Percentiles rank a stretch among this genome's conserved stretches.
phyloP scores from a whole-genome alignment of 1,284 basidiomycete species.

The Microbotryum lychnidis-dioicae region DNA sequence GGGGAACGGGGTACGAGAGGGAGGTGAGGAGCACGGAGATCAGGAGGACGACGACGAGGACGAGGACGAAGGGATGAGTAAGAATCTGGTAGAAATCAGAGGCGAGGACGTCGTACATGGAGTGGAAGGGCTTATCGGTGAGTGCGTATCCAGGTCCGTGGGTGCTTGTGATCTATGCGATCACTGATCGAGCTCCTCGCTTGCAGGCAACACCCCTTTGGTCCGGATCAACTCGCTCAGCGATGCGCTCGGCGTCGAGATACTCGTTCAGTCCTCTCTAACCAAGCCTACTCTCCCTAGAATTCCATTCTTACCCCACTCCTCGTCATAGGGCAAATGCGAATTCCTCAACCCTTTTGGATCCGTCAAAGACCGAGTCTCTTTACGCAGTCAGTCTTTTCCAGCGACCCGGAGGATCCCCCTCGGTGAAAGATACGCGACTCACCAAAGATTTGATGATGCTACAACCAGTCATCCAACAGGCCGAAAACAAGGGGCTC shows the following conservation, averaged over 20 bases:
- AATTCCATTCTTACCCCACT: neutral
- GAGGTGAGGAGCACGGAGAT: too few relatives aligned
- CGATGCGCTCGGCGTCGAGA: constrained; percentile 82
- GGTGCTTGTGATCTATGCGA: neutral
- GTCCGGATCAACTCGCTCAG: constrained; percentile 86
- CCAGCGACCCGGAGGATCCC: too few relatives aligned
- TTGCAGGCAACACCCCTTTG: constrained; percentile 81
- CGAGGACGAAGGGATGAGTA: neutral
- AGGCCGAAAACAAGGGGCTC: constrained; percentile 77
- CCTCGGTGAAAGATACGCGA: too few relatives aligned
- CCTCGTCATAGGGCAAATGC: constrained; percentile 59
- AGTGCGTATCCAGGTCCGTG: constrained; percentile 20
- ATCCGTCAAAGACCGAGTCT: constrained; percentile 95
- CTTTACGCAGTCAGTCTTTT: constrained; percentile 61
- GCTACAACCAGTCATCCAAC: constrained; percentile 64
- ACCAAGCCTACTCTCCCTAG: neutral
- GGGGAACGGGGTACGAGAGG: neutral
- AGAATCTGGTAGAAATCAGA: constrained; percentile 53
- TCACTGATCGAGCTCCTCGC: constrained; percentile 1
- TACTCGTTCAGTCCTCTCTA: constrained; percentile 49
- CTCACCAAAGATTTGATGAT: too few relatives aligned
- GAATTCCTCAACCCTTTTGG: constrained; percentile 95
- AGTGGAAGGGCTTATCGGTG: constrained; percentile 57
- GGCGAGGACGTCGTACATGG: constrained; percentile 47
- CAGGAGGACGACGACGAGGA: too few relatives aligned